Conservation (phyloP, 2,329 filamentous ascomycete genomes). For the Monosporascus sp. region DNA sequence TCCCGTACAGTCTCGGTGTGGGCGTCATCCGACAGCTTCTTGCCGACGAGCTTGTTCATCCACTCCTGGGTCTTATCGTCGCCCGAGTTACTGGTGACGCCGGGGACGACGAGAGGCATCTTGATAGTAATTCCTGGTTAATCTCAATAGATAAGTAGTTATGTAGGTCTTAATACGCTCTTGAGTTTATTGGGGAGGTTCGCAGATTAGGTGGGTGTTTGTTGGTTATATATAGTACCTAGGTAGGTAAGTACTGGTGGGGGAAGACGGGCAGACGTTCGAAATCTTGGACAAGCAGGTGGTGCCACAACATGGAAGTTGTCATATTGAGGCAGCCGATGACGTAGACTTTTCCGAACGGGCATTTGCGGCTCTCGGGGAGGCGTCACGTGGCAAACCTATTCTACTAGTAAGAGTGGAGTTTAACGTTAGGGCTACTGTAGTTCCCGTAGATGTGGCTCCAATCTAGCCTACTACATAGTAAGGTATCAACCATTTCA, state of each 20-base stretch:
- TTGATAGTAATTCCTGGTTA: conserved; percentile 26
- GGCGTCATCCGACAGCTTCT: conserved; percentile 50
- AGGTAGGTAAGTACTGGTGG: background rate
- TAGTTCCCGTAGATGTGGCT: too few species aligned
- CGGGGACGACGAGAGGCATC: conserved; percentile 63
- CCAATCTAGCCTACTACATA: too few species aligned
- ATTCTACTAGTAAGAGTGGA: background rate
- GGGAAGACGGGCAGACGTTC: background rate
- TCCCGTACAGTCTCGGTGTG: conserved; percentile 48
- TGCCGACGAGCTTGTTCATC: conserved; percentile 59
- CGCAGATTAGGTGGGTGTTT: background rate
- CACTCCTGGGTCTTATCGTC: conserved; percentile 48
- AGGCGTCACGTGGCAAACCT: background rate
- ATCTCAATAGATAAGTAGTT: background rate
- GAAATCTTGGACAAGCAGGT: background rate
- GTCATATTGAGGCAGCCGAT: background rate
- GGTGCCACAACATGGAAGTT: background rate
- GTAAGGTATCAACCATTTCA: too few species aligned
- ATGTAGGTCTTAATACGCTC: background rate
- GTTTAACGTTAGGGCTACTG: background rate
- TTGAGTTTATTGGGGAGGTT: background rate
- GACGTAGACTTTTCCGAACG: background rate
- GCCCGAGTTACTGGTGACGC: conserved; percentile 41
- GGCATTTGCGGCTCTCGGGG: background rate
- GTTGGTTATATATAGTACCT: background rate